Conservation (phyloP, 106 monocot species). For the Alisma plantagoaquatica region DNA sequence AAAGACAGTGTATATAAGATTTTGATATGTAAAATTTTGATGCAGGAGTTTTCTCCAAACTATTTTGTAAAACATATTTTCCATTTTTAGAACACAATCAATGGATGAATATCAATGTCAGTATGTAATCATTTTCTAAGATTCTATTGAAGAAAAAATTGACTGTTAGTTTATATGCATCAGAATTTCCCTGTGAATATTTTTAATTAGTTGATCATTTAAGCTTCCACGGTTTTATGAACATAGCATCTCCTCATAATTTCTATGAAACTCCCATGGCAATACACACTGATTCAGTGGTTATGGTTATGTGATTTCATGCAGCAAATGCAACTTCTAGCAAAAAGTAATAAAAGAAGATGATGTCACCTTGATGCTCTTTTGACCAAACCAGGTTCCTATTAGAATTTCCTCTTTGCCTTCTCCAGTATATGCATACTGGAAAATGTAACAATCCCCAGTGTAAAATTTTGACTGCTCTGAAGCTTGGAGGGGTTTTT, state of each 20-base stretch:
- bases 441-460: slow-evolving; percentile 87
- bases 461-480: slow-evolving; percentile 69
- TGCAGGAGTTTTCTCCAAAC: no score
- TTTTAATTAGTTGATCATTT: no score
- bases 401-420: slow-evolving; percentile 70
- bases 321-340: not conserved
- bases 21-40: no score
- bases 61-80: no score
- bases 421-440: slow-evolving; percentile 74
- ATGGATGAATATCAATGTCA: no score
- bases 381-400: slow-evolving; percentile 89
- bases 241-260: not conserved
- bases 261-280: not conserved
- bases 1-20: no score
- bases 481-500: slow-evolving; percentile 44
- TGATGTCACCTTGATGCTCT: slow-evolving; percentile 46
- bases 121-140: no score
- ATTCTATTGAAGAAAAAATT: no score
- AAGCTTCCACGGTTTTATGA: no score
- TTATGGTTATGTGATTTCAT: not conserved
- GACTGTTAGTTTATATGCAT: no score
- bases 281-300: not conserved
- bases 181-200: no score
- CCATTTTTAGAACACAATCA: no score
- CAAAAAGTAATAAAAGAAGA: not conserved